Conservation (phyloP, 1,284 basidiomycete species). For the Ganoderma lingzhi region DNA sequence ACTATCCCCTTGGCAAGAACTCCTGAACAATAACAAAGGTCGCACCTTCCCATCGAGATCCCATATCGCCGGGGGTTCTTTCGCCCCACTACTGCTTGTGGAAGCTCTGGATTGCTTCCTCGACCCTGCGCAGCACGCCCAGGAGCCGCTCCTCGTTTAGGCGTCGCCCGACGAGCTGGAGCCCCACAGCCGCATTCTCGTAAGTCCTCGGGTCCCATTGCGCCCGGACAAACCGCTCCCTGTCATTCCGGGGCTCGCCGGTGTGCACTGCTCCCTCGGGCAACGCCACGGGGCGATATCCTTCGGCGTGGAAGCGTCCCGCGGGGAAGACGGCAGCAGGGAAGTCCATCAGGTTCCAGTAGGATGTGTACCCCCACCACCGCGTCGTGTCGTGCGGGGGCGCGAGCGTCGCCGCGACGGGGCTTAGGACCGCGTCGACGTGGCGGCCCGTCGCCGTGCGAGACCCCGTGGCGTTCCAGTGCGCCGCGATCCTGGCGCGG, state of each 20-base stretch:
- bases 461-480: conserved; percentile 60
- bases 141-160: conserved; percentile 58
- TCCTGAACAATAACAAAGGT: neutral
- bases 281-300: conserved; percentile 30
- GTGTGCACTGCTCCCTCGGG: conserved; percentile 30
- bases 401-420: conserved; percentile 59
- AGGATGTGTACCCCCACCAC: conserved; percentile 61
- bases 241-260: conserved; percentile 46
- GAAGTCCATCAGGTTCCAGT: conserved; percentile 67
- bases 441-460: conserved; percentile 57
- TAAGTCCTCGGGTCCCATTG: conserved; percentile 56
- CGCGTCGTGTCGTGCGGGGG: conserved; percentile 58
- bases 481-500: conserved; percentile 50
- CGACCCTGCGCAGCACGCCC: conserved; percentile 53
- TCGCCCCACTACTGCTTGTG: conserved; percentile 13
- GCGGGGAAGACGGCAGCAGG: conserved; percentile 62
- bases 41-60: conserved; percentile 10
- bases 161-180: conserved; percentile 58
- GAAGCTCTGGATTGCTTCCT: conserved; percentile 39
- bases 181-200: conserved; percentile 52
- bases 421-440: conserved; percentile 63
- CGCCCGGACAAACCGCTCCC: conserved; percentile 47
- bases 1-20: conserved; percentile 7
- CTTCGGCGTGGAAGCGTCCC: conserved; percentile 41
- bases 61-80: conserved; percentile 2